Conservation (phyloP, 768 basidiomycete genomes). For the Boletus huronensis region DNA sequence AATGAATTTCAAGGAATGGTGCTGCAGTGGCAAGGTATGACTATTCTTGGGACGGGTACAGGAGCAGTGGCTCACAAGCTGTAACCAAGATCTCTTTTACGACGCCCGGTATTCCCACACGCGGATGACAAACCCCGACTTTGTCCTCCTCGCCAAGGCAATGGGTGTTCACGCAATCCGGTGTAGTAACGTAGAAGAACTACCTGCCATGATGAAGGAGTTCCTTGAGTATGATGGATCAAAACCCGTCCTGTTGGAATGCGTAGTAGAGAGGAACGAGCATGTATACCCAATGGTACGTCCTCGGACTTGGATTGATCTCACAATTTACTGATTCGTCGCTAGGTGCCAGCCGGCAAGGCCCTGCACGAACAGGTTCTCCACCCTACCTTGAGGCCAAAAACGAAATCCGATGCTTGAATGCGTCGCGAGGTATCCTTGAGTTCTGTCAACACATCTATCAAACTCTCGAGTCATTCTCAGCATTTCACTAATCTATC, state of each 20-base stretch:
- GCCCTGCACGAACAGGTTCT: constrained; percentile 90
- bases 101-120: constrained; percentile 97
- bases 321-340: neutral
- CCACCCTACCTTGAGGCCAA: constrained; percentile 50
- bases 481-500: constrained; percentile 14
- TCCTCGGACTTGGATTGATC: neutral
- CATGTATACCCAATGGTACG: constrained; percentile 90
- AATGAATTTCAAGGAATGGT: constrained; percentile 99
- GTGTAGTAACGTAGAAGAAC: constrained; percentile 63
- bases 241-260: constrained; percentile 90
- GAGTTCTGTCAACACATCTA: neutral
- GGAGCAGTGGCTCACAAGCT: neutral
- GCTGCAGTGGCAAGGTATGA: constrained; percentile 93
- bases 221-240: constrained; percentile 91
- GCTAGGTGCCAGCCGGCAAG: constrained; percentile 85
- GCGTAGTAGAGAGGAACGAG: constrained; percentile 76
- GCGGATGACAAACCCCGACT: constrained; percentile 92
- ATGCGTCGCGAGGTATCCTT: neutral
- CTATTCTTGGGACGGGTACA: neutral
- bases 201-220: constrained; percentile 97
- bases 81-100: constrained; percentile 81
- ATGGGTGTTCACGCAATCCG: constrained; percentile 94
- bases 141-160: constrained; percentile 80
- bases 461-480: neutral
- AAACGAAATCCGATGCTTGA: constrained; percentile 27